Evolutionary conservation across 441 rosid species (phyloP), one percentile per base, ranked within the genome.

Genomic region (Gossypium lobatum): DNA sequence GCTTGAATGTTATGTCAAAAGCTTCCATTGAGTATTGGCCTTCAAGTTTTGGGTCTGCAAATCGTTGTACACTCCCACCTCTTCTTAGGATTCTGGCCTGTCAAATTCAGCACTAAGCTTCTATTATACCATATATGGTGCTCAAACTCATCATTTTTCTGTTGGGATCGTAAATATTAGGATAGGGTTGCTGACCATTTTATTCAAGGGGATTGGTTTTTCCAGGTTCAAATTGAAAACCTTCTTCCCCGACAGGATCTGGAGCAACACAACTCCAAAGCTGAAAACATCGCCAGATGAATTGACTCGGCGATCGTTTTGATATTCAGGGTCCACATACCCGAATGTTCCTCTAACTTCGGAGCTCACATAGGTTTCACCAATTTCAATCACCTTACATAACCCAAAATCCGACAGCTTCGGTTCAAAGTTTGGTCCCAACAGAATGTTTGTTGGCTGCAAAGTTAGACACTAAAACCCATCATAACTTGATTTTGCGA

Each of bases 281-380:
- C 90, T 86, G 80, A 86, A 86, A 39, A 88, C 86, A 68, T 88
- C 85, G 16, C 87, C 82, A 2, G 83, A 83, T 1, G 90, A 77
- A 71, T 81, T 48, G 9, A 67, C 87, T 60, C 50, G 80, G 10
- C 63, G 62, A 60, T 84, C 80, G 59, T 21, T 78, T 70, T 59
- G 77, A 21, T 67, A 67, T 18, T 67, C 59, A 16, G 92, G 92
- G 71, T 88, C 85, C 1, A 85, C 78, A 61, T 88, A 85, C 8
- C 92, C 88, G 57, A 88, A 82, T 28, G 88, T 81, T 73, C 88
- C 88, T 70, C 90, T 76, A 6, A 88, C 87, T 80, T 88, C 92
- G 60, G 88, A 83, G 81, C 82, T 85, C 17, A 71, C 85, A 53
- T 79, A 8, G 31, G 80, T 80, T 74, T 85, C 82, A 1, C 83